Evolutionary conservation across 2,329 filamentous ascomycete genomes (phyloP), one percentile per base, ranked within the genome.

Genomic region (Xenosphaeropsis pyriputrescens): DNA sequence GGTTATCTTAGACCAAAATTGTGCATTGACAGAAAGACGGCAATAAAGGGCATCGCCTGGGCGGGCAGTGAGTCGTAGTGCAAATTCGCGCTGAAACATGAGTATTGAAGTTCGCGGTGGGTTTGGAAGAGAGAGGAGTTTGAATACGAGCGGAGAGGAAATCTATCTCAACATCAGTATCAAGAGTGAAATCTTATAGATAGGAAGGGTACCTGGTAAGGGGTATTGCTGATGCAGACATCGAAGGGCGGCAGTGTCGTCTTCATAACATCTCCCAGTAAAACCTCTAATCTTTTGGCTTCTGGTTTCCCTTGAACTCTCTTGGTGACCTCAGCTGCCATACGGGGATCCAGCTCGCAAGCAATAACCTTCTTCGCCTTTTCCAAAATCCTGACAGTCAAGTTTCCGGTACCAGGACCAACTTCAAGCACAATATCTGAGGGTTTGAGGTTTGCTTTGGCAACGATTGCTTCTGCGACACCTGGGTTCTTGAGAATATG

Each of bases 81-180:
- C 88, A 52, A 95, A 95, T 62, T 96, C 89, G 53, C 86, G 77
- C 64, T 96, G 89, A 52, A 93, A 91, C 86, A 94, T 94, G 61
- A 96, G 85, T 46, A 96, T 75, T 49, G 81, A 88, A 42, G 75
- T 77, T 26, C 89, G 68, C 0, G 91, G 91, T 1, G 86, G 79
- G 32, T 85, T 85, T 4, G 75, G 76, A 45, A 89, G 76, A 18
- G 83, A 74, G 37, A 96, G 72, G 34, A 96, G 75, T 60, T 58
- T 78, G 69, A 95, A 95, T 37, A 91, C 86, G 34, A 98, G 67
- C 2, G 89, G 91, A 45, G 79, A 86, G 9, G 85, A 93, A 53
- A 96, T 96, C 68, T 83, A 32, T 32, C 35, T 34, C 3, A 15
- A 19, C 34, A 35, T 53, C 42, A 57, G 44, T 34, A 29, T 15